Percentiles rank a stretch among this genome's conserved stretches.
phyloP scores from a whole-genome alignment of 257 asterid species.

The Echium plantagineum region DNA sequence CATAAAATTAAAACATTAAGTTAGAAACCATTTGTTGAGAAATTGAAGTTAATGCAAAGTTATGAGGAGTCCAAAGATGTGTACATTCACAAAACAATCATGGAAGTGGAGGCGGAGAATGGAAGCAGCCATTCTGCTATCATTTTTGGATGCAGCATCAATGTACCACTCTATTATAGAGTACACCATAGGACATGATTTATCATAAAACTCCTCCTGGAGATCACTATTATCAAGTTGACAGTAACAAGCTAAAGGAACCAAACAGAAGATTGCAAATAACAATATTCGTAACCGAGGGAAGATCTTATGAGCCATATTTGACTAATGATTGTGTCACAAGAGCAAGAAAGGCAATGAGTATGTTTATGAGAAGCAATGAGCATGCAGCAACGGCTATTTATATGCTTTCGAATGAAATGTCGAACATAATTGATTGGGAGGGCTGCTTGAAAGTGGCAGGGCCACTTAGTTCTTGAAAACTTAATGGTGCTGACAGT shows the following conservation, averaged over 20 bases:
- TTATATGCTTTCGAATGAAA: constrained; percentile 26
- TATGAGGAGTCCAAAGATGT: not conserved
- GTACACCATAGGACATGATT: constrained; percentile 43
- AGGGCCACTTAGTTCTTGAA: constrained; percentile 39
- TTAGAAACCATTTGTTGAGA: not conserved
- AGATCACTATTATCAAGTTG: constrained; percentile 17
- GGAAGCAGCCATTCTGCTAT: constrained; percentile 62
- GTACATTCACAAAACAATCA: constrained; percentile 64
- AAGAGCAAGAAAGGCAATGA: not conserved
- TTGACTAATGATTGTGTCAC: not conserved
- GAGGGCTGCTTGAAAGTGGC: constrained; percentile 31
- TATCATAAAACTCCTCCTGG: constrained; percentile 28
- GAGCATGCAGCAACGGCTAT: constrained; percentile 9
- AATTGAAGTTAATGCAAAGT: not conserved
- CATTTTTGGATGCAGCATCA: constrained; percentile 43
- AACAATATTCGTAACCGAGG: constrained; percentile 7
- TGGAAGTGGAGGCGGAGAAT: constrained; percentile 66
- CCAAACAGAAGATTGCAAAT: constrained; percentile 9
- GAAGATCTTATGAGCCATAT: constrained; percentile 24
- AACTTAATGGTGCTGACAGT: constrained; percentile 23
- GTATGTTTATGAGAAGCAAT: constrained; percentile 8
- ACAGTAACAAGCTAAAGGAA: constrained; percentile 8
- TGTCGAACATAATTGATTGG: constrained; percentile 16
- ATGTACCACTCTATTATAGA: constrained; percentile 41
- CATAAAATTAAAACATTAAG: not conserved